Evolutionary conservation across 495 filamentous ascomycete genomes (phyloP), one percentile per base, ranked within the genome.

Genomic region (Amphirosellinia nigrospora): DNA sequence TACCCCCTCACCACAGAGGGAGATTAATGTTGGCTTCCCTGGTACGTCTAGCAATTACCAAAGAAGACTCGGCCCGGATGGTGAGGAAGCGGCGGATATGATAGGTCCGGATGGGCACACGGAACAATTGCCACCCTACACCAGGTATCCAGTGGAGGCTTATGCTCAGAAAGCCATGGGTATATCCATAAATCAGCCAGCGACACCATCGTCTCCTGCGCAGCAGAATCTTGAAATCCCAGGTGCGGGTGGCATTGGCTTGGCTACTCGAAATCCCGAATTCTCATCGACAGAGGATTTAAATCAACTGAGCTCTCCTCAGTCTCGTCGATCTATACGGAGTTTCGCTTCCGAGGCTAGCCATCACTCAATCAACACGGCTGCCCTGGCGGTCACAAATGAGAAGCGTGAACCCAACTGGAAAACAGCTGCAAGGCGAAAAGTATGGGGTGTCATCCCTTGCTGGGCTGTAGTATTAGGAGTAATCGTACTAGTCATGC

Each of bases 51-150:
- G 85, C 66, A 80, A 84, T 34, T 96, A 93, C 74, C 91, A 91
- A 69, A 84, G 92, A 70, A 87, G 89, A 46, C 80, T 90, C 61
- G 90, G 91, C 0, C 92, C 92, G 1, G 92, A 94, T 34, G 92
- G 93, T 70, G 94, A 96, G 80, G 94, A 97, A 69, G 83, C 88
- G 34, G 93, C 89, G 16, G 93, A 94, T 79, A 87, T 97, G 9
- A 89, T 97, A 70, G 94, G 93, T n/a, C 92, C 92, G 0, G 92
- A 95, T 73, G 94, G 94, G 1, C 94, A 97, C 78, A 91, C 92
- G 3, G 94, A 98, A 76, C 92, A 94, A 72, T 82, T 97, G 39
- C 94, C 94, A 21, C 94, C 94, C 15, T 98, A 98, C 80, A 91
- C 93, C 15, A 86, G 91, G 70, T 94, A 92, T 77, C 90, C 93